Conservation (phyloP, 768 basidiomycete genomes). For the Punctularia strigosozonata region DNA sequence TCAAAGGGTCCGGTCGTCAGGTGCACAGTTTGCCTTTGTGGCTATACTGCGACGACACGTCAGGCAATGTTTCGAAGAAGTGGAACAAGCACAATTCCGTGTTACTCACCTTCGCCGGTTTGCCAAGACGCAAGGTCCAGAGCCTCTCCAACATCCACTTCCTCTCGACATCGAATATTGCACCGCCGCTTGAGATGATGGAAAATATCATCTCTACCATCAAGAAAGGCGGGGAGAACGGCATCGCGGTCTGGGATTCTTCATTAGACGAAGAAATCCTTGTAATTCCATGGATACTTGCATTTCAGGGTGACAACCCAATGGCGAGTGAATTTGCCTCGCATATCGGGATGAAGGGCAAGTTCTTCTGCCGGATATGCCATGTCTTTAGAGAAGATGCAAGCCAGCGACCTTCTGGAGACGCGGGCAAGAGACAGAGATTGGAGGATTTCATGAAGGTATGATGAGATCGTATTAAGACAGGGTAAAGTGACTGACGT, state of each 20-base stretch:
- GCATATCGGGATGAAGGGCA: constrained; percentile 14
- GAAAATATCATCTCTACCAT: constrained; percentile 8
- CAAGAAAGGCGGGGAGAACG: constrained; percentile 8
- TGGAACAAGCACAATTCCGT: constrained; percentile 19
- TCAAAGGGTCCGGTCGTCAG: constrained; percentile 3
- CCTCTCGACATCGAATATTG: constrained; percentile 13
- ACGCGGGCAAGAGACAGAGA: neutral
- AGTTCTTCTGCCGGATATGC: constrained; percentile 15
- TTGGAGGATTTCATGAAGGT: neutral
- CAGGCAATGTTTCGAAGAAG: constrained; percentile 16
- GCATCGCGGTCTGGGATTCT: constrained; percentile 12
- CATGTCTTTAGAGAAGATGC: neutral
- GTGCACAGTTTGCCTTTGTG: constrained; percentile 10
- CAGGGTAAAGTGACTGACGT: neutral
- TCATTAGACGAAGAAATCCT: constrained; percentile 9
- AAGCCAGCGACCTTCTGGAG: neutral
- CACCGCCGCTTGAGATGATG: constrained; percentile 14
- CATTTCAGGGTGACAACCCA: constrained; percentile 14
- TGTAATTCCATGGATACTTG: constrained; percentile 9
- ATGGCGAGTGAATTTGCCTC: constrained; percentile 17
- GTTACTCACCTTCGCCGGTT: constrained; percentile 15
- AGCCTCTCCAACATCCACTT: constrained; percentile 12
- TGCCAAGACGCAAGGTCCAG: constrained; percentile 5
- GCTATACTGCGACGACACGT: constrained; percentile 17
- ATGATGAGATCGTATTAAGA: neutral